A percentile compares a stretch with the other conserved stretches of the same genome.
Conservation (phyloP, 306 rosid genomes). For the Casuarina glauca region DNA sequence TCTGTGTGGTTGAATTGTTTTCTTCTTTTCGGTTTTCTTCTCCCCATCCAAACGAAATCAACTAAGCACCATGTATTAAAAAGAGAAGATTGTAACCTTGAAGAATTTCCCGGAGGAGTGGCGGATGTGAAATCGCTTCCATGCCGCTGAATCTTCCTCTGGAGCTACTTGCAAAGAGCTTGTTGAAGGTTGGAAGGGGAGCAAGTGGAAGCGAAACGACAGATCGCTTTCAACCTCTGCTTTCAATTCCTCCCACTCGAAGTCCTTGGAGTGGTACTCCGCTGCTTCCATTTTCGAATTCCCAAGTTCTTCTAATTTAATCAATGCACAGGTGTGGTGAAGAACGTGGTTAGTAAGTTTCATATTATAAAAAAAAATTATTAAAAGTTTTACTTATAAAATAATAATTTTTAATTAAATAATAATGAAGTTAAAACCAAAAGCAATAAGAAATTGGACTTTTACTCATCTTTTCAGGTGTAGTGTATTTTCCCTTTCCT, state of each 20-base stretch:
- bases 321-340: too few species aligned
- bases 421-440: too few species aligned
- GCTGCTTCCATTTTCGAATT: conserved; percentile 23
- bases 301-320: neutral
- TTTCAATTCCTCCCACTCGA: conserved; percentile 77
- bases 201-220: conserved; percentile 52
- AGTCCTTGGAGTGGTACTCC: conserved; percentile 70
- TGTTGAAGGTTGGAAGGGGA: conserved; percentile 34
- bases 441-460: too few species aligned
- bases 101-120: conserved; percentile 89
- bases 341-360: too few species aligned
- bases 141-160: conserved; percentile 58
- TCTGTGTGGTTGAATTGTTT: neutral
- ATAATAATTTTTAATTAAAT: too few species aligned
- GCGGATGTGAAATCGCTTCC: conserved; percentile 79
- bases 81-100: conserved; percentile 46
- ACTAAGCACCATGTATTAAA: neutral
- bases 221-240: conserved; percentile 62
- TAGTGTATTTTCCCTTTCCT: too few species aligned
- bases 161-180: conserved; percentile 17
- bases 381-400: too few species aligned
- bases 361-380: too few species aligned
- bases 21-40: neutral
- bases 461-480: too few species aligned
- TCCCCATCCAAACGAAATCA: neutral